Conservation (phyloP, 225 moss, liverwort and hornwort genomes). For the Pseudoscleropodium purum region DNA sequence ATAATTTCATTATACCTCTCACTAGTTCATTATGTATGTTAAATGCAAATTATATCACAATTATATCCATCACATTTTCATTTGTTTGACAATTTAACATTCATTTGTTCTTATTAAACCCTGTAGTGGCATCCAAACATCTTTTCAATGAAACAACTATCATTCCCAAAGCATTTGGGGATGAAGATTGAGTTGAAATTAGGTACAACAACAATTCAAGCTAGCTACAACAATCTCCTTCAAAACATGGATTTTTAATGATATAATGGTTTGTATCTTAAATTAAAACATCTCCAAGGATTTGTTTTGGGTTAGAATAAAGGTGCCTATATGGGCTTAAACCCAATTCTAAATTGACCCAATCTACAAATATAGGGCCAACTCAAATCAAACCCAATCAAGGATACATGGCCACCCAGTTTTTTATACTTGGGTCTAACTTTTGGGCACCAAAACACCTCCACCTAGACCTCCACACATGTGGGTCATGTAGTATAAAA, state of each 20-base stretch:
- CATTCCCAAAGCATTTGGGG: neutral
- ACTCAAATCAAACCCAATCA: accelerated
- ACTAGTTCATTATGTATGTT: too few species aligned
- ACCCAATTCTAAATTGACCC: neutral
- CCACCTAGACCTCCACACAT: too few species aligned
- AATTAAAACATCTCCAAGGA: neutral
- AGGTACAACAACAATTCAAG: neutral
- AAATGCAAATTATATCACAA: neutral
- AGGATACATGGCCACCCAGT: neutral
- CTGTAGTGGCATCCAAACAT: neutral
- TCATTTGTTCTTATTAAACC: neutral
- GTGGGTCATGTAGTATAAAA: neutral
- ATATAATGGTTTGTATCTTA: neutral
- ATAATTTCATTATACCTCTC: neutral
- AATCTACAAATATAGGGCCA: neutral
- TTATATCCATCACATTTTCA: neutral
- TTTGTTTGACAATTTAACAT: neutral
- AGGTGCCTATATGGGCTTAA: too few species aligned
- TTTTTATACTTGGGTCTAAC: neutral
- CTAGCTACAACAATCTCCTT: neutral
- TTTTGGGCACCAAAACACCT: neutral
- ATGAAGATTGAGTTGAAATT: neutral
- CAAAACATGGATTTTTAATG: too few species aligned
- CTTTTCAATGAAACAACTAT: neutral
- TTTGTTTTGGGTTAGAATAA: neutral